Base-by-base conservation (phyloP, 345 rosid genomes). In the Corymbia maculata region DNA sequence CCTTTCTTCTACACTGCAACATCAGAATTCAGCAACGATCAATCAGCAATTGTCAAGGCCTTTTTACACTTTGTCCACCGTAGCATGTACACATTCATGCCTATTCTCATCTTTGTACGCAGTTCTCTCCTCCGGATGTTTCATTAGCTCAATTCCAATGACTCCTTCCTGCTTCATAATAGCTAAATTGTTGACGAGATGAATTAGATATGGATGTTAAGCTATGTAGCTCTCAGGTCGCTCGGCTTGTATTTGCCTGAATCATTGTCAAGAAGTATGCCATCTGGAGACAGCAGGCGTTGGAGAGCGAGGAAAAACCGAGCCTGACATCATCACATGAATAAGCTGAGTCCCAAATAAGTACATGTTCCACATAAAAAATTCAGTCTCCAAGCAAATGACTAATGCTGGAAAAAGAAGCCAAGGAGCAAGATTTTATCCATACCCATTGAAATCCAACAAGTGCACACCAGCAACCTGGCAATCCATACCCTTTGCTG, bases 361-460 rank as follows among this genome's bases (percentile, higher is more conserved):
- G 51, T 30, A 17, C 13, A 75, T 61, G 50, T 44, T 80, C 28
- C 47, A 19, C 26, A 44, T 19, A 9, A 47, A 42, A 80, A 17
- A 44, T 80, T 80, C 13, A 9, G n/a, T 49, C 51, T 6, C 85
- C 26, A 21, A 80, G 51, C 51, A 80, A 80, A 26, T 42, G 49
- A 80, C 13, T 80, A 80, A 9, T 21, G 85, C 50, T 3, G 9
- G 51, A 80, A 42, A 49, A 87, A 44, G 10, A 64, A 55, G 50
- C 85, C 9, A 21, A 47, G 15, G 49, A 22, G 64, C 42, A 51
- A 52, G 28, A 26, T 32, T 52, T 51, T 64, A 57, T 47, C 59
- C 89, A 88, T 92, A 94, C 95, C 96, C 95, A 94, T 66, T 92
- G 96, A 51, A 94, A 94, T 52, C 93, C 93, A 42, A 91, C 87